These are phyloP conservation scores for Claviceps lovelessii DNA, from an alignment of 2,329 filamentous ascomycete genomes.

Conservation along the genomic window DNA sequence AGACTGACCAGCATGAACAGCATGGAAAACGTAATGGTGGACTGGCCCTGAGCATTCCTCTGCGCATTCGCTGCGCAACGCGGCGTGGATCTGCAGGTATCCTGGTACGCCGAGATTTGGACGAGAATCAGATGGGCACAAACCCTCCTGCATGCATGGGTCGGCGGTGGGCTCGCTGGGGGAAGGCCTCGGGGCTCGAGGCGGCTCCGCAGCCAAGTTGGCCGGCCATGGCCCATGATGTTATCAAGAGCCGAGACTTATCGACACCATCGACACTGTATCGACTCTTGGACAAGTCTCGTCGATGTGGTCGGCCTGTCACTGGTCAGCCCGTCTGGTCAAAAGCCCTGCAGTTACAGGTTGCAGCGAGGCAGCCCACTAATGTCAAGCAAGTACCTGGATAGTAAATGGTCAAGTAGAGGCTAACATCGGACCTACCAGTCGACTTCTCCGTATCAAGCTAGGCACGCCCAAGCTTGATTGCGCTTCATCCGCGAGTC, in stretches of 20 bases:
- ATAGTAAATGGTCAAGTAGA: neutral
- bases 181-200: neutral
- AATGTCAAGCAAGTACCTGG: too few relatives aligned
- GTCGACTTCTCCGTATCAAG: neutral
- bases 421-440: neutral
- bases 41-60: neutral
- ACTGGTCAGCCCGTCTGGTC: too few relatives aligned
- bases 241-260: too few relatives aligned
- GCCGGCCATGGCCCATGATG: neutral
- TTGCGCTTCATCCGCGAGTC: neutral
- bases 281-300: too few relatives aligned
- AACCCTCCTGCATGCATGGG: conserved; percentile 1
- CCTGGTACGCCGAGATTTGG: neutral
- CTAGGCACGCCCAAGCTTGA: neutral
- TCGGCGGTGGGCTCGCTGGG: neutral
- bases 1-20: too few relatives aligned
- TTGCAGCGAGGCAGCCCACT: too few relatives aligned
- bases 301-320: too few relatives aligned
- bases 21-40: neutral
- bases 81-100: neutral
- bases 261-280: too few relatives aligned
- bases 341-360: too few relatives aligned
- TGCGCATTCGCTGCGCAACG: neutral
- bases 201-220: neutral
- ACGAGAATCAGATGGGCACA: neutral